Evolutionary conservation across 805 yeast species (phyloP), one percentile per base, ranked within the genome.

Genomic region (Metschnikowia kunwiensis): DNA sequence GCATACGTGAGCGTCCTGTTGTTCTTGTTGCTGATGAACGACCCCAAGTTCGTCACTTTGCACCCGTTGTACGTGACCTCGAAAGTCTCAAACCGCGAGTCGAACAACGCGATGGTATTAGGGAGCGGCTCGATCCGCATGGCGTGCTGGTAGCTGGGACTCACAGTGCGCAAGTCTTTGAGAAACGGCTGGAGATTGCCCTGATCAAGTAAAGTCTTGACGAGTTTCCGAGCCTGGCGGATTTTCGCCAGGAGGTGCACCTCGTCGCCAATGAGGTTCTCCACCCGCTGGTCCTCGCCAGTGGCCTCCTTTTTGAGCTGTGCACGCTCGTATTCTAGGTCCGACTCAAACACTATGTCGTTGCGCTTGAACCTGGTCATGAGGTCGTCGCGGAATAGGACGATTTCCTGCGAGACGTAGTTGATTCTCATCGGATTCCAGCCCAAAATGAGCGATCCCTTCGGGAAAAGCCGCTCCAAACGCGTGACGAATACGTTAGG

Each of bases 171-270:
- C 18, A 76, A 61, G 15, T 68, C 60, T 13, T 67, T 59, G 2
- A 78, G 63, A 53, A 89, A 87, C 9, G 98, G 98, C 21, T 93
- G 83, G 30, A 93, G 57, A 53, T 78, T 83, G 1, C 93, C 93
- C 60, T 93, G 99, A 53, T 86, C 95, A 9, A 93, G 59, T 0
- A 93, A 43, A 0, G 97, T 88, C 45, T 84, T 81, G 12, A 83
- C 86, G 2, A 88, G 60, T 51, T 82, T 81, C 44, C 86, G 70
- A 0, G 87, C 77, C 55, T 81, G 84, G 27, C 63, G 61, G 3
- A 75, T 57, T 33, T 75, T 76, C 5, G 75, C 57, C 0, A 80
- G 44, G 21, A 68, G 44, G 33, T 57, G 61, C 6, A 50, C 54
- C 12, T 42, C 49, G 14, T 50, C 52, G 5, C 43, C 30, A 7